phyloP scores from a whole-genome alignment of 306 rosid species.

The Pterocarpus santalinus region DNA sequence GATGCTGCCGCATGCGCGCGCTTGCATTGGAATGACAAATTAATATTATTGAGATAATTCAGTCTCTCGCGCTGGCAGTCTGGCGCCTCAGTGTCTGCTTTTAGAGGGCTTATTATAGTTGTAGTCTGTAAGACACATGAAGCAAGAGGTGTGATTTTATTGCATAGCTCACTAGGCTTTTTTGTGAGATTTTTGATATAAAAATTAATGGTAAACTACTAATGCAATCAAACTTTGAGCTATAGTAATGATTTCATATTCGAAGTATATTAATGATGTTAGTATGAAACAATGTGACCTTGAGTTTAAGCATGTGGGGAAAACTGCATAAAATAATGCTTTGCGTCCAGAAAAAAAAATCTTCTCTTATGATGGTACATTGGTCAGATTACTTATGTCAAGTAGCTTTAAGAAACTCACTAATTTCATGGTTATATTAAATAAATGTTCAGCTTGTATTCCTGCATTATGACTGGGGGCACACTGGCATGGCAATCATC shows the following conservation, averaged over 20 bases:
- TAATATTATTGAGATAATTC: conserved; percentile 6
- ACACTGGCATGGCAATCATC: conserved; percentile 20
- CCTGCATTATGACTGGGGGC: conserved; percentile 13
- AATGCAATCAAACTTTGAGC: background rate
- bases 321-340: conserved; percentile 3
- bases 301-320: background rate
- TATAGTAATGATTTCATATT: background rate
- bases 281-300: background rate
- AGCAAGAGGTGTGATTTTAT: background rate
- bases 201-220: conserved; percentile 2
- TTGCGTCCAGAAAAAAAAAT: background rate
- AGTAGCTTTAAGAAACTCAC: conserved; percentile 33
- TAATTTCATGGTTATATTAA: conserved; percentile 31
- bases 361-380: conserved; percentile 3
- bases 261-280: background rate
- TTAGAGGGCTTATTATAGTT: conserved; percentile 13
- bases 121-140: conserved; percentile 9
- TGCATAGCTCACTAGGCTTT: conserved; percentile 4
- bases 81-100: background rate
- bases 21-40: background rate
- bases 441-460: conserved; percentile 5
- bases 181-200: background rate
- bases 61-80: background rate
- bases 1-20: background rate
- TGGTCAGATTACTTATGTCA: conserved; percentile 27